phyloP scores from a whole-genome alignment of 1,284 basidiomycete species.

The Irpex lacteus region DNA sequence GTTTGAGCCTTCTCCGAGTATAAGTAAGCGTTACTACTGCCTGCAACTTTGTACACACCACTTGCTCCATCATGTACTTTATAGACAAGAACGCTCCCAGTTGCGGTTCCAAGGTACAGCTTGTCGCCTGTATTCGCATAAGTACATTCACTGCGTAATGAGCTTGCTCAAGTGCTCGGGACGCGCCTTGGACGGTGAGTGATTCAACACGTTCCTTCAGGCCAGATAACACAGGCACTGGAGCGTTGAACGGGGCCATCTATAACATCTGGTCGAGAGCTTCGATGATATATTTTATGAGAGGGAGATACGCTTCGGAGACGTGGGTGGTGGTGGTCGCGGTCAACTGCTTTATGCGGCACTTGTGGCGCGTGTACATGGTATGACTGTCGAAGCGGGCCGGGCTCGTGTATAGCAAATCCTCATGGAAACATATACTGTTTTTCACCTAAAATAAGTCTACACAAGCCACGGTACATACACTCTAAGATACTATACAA shows the following conservation, averaged over 20 bases:
- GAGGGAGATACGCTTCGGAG: neutral
- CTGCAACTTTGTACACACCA: neutral
- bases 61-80: constrained; percentile 38
- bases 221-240: constrained; percentile 36
- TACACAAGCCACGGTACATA: neutral
- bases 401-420: neutral
- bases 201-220: constrained; percentile 49
- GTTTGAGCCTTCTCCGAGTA: constrained; percentile 18
- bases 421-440: neutral
- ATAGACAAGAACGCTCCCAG: constrained; percentile 71
- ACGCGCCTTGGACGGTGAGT: constrained; percentile 49
- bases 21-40: constrained; percentile 5
- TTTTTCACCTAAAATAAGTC: neutral
- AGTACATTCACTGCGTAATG: constrained; percentile 2
- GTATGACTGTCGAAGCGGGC: neutral
- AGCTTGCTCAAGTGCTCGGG: neutral
- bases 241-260: constrained; percentile 46
- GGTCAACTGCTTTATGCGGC: neutral
- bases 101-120: constrained; percentile 74
- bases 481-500: neutral
- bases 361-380: neutral
- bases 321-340: neutral
- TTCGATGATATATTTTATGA: neutral
- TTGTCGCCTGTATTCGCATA: constrained; percentile 53
- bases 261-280: neutral